Evolutionary conservation across 371 early-diverging fungal genomes (phyloP).

Genomic region (Funneliformis caledonium): DNA sequence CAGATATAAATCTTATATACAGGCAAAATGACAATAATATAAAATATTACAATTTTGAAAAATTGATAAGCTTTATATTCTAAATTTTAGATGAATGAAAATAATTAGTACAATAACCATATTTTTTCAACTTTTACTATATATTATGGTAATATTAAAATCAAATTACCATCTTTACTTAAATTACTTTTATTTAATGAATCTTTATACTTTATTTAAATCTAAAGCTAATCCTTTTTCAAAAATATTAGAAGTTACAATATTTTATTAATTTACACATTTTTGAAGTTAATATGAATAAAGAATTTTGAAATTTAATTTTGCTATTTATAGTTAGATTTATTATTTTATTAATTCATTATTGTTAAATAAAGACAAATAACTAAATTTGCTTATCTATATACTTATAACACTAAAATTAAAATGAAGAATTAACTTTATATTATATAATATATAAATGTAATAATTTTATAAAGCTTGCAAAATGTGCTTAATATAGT

Average conservation of each 20-base stretch:
- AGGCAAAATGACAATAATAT: too few relatives aligned
- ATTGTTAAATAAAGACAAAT: not conserved
- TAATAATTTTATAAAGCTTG: not conserved
- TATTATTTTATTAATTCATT: slow-evolving; percentile 35
- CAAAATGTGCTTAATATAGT: slow-evolving; percentile 22
- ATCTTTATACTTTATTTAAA: too few relatives aligned
- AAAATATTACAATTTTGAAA: too few relatives aligned
- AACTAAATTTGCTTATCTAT: slow-evolving; percentile 37
- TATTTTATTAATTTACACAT: slow-evolving; percentile 33
- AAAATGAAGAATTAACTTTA: slow-evolving; percentile 12
- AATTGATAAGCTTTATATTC: too few relatives aligned
- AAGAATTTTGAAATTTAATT: not conserved
- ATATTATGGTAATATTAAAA: too few relatives aligned
- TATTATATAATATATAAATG: not conserved
- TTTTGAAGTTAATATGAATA: slow-evolving; percentile 35
- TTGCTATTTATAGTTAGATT: slow-evolving; percentile 35
- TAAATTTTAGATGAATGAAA: too few relatives aligned
- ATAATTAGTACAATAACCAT: too few relatives aligned
- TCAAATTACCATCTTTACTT: too few relatives aligned
- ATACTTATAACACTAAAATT: slow-evolving; percentile 31
- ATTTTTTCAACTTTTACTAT: too few relatives aligned
- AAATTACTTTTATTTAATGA: too few relatives aligned
- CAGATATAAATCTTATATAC: too few relatives aligned
- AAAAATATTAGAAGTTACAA: slow-evolving; percentile 27
- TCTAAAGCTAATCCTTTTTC: too few relatives aligned